These are phyloP conservation scores for Cladosporium sp. DNA, from an alignment of 2,329 filamentous ascomycete species.

Conservation along the genomic window DNA sequence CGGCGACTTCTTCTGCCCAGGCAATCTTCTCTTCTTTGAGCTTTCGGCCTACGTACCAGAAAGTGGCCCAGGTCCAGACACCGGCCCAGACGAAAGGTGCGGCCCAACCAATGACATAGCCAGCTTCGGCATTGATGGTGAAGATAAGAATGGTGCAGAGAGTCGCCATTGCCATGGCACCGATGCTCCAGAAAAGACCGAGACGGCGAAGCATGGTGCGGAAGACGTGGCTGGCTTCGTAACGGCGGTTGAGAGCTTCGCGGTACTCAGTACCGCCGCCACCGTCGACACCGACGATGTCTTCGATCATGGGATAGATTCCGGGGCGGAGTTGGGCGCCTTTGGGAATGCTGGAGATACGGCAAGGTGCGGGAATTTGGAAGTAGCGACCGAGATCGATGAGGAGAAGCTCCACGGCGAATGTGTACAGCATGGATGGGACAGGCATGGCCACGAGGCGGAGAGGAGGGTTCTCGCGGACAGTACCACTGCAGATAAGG, in stretches of 20 bases:
- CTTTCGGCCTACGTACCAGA: constrained; percentile 40
- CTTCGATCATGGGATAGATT: constrained; percentile 53
- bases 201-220: constrained; percentile 50
- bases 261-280: constrained; percentile 50
- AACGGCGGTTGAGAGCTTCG: constrained; percentile 48
- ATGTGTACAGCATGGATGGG: constrained; percentile 49
- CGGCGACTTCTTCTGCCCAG: constrained; percentile 33
- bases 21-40: constrained; percentile 31
- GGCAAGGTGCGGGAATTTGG: constrained; percentile 44
- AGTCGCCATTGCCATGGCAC: constrained; percentile 37
- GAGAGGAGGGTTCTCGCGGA: constrained; percentile 46
- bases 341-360: constrained; percentile 50
- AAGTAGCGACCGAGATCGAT: constrained; percentile 47
- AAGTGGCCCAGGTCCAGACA: constrained; percentile 44
- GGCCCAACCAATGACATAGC: constrained; percentile 48
- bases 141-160: constrained; percentile 44
- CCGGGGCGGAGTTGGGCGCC: constrained; percentile 50
- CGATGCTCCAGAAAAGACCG: constrained; percentile 51
- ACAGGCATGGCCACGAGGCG: constrained; percentile 52
- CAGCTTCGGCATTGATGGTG: constrained; percentile 44
- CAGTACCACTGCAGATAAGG: constrained; percentile 36
- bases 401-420: constrained; percentile 48
- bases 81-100: constrained; percentile 49
- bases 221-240: constrained; percentile 51
- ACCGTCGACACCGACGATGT: constrained; percentile 52